phyloP scores from a whole-genome alignment of 805 yeast genomes.

The Ascoidea asiatica region DNA sequence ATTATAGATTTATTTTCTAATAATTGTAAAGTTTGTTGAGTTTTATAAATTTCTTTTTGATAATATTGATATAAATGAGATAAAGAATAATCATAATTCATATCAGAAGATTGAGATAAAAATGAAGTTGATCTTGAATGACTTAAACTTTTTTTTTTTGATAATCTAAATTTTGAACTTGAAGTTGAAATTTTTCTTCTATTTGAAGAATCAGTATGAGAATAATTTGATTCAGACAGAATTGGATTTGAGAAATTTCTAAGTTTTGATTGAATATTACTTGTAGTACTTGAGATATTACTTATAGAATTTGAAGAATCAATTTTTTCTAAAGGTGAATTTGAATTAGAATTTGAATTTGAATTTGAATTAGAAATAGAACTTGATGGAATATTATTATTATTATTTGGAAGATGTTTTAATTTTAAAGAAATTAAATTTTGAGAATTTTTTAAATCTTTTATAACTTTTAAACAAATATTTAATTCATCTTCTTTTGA shows the following conservation, averaged over 20 bases:
- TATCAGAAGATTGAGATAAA: background rate
- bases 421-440: background rate
- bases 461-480: conserved; percentile 1
- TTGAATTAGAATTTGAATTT: background rate
- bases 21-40: conserved; percentile 59
- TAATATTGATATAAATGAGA: background rate
- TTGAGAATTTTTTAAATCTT: background rate
- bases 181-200: background rate
- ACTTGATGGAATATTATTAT: background rate
- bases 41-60: conserved; percentile 20
- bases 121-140: background rate
- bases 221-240: background rate
- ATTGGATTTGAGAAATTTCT: conserved; percentile 5
- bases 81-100: background rate
- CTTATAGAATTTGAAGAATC: conserved; percentile 1
- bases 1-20: conserved; percentile 82
- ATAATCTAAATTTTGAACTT: background rate
- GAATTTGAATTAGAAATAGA: background rate
- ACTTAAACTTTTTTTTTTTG: background rate
- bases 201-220: conserved; percentile 11
- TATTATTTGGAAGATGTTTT: background rate
- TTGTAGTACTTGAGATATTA: conserved; percentile 8
- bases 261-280: too few species aligned
- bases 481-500: conserved; percentile 55
- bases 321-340: background rate